Evolutionary conservation across 228 moss, liverwort and hornwort species (phyloP).

Genomic region (Sphagnum magellanicum): DNA sequence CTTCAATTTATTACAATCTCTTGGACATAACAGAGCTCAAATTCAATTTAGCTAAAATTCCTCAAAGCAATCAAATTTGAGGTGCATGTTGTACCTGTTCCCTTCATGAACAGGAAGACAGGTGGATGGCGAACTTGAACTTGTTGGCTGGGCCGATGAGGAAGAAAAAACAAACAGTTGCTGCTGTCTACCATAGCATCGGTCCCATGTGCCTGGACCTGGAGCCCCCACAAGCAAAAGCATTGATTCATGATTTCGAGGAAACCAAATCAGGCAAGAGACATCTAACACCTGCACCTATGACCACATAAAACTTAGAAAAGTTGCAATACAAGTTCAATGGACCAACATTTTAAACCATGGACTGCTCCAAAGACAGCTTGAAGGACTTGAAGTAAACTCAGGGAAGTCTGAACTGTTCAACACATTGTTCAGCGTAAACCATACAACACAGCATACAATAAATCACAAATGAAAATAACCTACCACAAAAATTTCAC

Average conservation of each 20-base stretch:
- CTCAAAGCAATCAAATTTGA: no score
- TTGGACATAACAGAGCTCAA: no score
- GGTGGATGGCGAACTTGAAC: slow-evolving; percentile 18
- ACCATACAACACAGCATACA: no score
- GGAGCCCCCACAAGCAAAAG: not conserved
- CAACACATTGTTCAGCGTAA: no score
- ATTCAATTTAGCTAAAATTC: no score
- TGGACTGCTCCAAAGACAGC: not conserved
- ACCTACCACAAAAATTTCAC: slow-evolving; percentile 35
- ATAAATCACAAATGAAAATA: no score
- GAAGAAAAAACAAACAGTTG: slow-evolving; percentile 31
- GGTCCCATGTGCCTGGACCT: slow-evolving; percentile 31
- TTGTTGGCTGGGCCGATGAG: slow-evolving; percentile 23
- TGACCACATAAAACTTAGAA: not conserved
- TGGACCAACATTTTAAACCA: not conserved
- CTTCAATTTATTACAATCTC: no score
- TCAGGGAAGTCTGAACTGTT: no score
- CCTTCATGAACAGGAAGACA: slow-evolving; percentile 43
- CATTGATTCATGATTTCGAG: no score
- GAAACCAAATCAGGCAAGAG: no score
- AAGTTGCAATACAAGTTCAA: no score
- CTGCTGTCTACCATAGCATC: slow-evolving; percentile 29
- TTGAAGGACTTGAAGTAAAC: not conserved
- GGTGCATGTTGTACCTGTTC: slow-evolving; percentile 15
- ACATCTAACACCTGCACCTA: not conserved